Evolutionary conservation across 2,329 filamentous ascomycete genomes (phyloP), one percentile per base, ranked within the genome.

Genomic region (Aphanoascus verrucosus): DNA sequence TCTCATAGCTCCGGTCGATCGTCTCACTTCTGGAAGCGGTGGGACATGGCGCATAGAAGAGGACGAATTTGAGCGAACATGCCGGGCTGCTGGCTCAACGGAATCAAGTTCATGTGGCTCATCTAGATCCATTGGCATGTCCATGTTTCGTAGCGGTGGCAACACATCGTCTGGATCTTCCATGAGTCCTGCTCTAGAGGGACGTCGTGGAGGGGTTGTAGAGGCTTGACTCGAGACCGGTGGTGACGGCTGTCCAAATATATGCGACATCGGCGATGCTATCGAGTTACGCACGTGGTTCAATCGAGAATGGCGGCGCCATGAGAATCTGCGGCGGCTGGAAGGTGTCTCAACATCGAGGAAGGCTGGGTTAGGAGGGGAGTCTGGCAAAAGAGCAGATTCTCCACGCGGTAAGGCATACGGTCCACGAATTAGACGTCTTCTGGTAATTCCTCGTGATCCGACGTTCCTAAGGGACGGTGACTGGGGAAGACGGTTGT

Each of bases 241-340:
- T 6, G 59, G 57, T 7, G 65, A 55, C 31, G 68, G 61, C 35
- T 69, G 67, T 40, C 69, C 69, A 55, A 74, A 72, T 56, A 74
- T 71, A 20, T 72, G 69, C 43, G 69, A 69, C 51, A 74, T 70
- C 2, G 71, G 71, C 1, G 61, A 63, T 42, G 72, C 69, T 41
- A 74, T 58, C 3, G 72, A 74, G 57, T 72, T 64, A 17, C 72
- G 69, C 47, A 74, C 67, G 53, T 72, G 67, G 57, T 67, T 65
- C 40, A 74, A 61, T 46, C 72, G 64, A 49, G 65, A 64, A 57
- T 65, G 69, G 34, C 68, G 67, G 34, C 68, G 67, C 68, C 69
- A 71, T 17, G 68, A 65, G 44, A 62, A 62, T 57, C 68, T 64
- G 15, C 56, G 60, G 12, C 66, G 55, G 53, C 66, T 63, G 15